Evolutionary conservation across 805 yeast species (phyloP).

Genomic region (Isabelozyma gotoi): DNA sequence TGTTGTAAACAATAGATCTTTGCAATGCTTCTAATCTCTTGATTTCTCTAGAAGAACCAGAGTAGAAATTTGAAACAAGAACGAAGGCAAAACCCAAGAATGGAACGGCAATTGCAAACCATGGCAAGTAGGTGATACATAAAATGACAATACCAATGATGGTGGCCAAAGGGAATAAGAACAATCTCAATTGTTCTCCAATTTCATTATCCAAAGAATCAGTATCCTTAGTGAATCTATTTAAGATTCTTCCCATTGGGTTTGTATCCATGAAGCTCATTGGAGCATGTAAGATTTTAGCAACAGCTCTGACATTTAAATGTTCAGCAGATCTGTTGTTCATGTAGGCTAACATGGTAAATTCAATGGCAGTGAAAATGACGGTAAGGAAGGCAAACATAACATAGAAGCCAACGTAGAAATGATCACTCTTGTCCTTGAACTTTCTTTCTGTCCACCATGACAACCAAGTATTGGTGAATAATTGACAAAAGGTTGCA

Average conservation of each 20-base stretch:
- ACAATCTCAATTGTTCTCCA: conserved; percentile 42
- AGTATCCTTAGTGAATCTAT: conserved; percentile 45
- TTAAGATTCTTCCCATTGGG: conserved; percentile 44
- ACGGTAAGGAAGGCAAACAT: conserved; percentile 37
- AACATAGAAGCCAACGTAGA: conserved; percentile 37
- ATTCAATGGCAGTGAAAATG: conserved; percentile 37
- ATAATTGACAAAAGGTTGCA: conserved; percentile 40
- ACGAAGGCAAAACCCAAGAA: conserved; percentile 41
- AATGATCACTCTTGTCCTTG: conserved; percentile 21
- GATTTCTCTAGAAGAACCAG: conserved; percentile 47
- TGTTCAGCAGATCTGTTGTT: conserved; percentile 35
- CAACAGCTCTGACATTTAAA: conserved; percentile 38
- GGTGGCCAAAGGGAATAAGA: conserved; percentile 39
- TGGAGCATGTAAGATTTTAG: conserved; percentile 39
- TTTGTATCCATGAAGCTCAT: conserved; percentile 44
- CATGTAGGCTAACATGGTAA: conserved; percentile 42
- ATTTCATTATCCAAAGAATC: conserved; percentile 46
- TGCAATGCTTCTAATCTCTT: conserved; percentile 49
- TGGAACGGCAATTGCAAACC: conserved; percentile 58
- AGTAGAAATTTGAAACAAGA: conserved; percentile 43
- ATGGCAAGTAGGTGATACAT: conserved; percentile 52
- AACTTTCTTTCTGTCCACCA: conserved; percentile 40
- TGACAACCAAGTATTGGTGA: conserved; percentile 47
- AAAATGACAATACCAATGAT: conserved; percentile 42
- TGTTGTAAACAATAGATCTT: conserved; percentile 48